phyloP scores from a whole-genome alignment of 169 alveolate species.

The Theileria orientalis region DNA sequence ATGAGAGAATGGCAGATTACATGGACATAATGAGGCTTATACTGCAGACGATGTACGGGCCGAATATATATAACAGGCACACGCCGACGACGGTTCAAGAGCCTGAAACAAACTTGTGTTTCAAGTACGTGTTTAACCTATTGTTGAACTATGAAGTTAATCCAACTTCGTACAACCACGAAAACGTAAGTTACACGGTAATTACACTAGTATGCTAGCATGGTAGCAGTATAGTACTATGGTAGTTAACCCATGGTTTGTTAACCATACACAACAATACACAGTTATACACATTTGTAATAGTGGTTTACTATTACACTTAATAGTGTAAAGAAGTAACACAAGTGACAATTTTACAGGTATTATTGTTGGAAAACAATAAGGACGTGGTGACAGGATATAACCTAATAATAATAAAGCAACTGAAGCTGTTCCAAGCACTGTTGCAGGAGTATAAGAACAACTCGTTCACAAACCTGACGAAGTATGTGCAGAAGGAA shows the following conservation, averaged over 20 bases:
- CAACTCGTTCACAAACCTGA: background rate
- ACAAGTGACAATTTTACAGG: background rate
- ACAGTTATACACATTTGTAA: no score
- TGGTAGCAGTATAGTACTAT: no score
- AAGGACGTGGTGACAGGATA: slow-evolving; percentile 7
- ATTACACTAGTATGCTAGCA: background rate
- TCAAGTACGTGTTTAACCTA: slow-evolving; percentile 27
- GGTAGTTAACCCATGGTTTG: no score
- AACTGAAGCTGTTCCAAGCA: slow-evolving; percentile 52
- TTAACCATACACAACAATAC: no score
- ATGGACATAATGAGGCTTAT: slow-evolving; percentile 55
- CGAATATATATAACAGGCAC: background rate
- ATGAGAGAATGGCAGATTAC: slow-evolving; percentile 38
- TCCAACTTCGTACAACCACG: background rate
- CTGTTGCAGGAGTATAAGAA: slow-evolving; percentile 32
- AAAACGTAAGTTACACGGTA: background rate
- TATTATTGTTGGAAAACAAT: slow-evolving; percentile 1
- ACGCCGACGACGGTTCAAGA: background rate
- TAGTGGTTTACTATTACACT: no score
- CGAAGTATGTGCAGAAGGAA: slow-evolving; percentile 7
- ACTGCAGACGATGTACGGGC: background rate
- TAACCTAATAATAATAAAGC: slow-evolving; percentile 34
- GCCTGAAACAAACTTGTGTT: background rate
- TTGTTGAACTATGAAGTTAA: slow-evolving; percentile 9
- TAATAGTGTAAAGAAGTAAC: background rate